Conservation (phyloP, 2,329 filamentous ascomycete genomes). For the Alternaria panax region DNA sequence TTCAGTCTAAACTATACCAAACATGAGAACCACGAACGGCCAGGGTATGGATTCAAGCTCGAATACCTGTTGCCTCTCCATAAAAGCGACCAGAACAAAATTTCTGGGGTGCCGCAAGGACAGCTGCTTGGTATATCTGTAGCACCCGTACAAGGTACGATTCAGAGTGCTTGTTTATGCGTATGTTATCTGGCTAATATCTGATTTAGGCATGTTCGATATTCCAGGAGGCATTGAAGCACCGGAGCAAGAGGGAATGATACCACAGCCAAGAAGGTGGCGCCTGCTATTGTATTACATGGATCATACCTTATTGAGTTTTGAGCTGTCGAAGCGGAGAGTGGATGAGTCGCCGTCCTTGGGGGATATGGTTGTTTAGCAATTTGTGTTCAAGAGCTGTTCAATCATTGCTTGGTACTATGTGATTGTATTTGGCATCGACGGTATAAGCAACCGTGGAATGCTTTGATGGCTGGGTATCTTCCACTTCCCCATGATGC, state of each 20-base stretch:
- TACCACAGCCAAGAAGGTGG: slow-evolving; percentile 57
- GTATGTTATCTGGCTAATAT: not conserved
- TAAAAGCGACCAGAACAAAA: slow-evolving; percentile 4
- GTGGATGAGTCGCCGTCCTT: slow-evolving; percentile 18
- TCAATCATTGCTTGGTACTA: not conserved
- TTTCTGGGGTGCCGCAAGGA: slow-evolving; percentile 12
- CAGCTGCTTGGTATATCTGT: slow-evolving; percentile 73
- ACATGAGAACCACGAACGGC: slow-evolving; percentile 47
- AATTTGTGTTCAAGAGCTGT: not conserved
- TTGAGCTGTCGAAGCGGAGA: slow-evolving; percentile 63
- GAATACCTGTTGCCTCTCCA: slow-evolving; percentile 63
- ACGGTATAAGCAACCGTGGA: not conserved
- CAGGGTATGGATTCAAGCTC: slow-evolving; percentile 58
- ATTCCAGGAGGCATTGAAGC: not conserved
- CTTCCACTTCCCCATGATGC: not conserved
- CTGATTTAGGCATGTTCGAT: slow-evolving; percentile 9
- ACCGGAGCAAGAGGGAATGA: not conserved
- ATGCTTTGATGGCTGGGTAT: not conserved
- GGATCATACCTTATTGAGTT: slow-evolving; percentile 73
- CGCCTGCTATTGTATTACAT: slow-evolving; percentile 75
- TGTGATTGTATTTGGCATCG: not conserved
- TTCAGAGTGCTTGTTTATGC: not conserved
- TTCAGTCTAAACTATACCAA: slow-evolving; percentile 62
- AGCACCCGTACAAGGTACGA: slow-evolving; percentile 65
- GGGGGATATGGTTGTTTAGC: slow-evolving; percentile 35